phyloP scores from a whole-genome alignment of 805 yeast genomes.

The Tetrapisispora taiwanensis region DNA sequence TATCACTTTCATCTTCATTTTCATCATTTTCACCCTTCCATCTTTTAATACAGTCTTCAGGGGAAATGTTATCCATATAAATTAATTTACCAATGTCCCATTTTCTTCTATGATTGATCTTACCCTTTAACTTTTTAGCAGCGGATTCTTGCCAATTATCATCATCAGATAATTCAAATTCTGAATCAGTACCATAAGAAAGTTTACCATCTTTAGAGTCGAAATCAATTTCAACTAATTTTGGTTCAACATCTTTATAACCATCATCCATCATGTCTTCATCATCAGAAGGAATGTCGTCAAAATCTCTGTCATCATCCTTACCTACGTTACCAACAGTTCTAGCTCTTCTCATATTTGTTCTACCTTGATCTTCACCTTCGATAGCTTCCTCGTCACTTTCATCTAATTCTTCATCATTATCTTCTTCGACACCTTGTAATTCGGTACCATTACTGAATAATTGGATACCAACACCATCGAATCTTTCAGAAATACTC shows the following conservation, averaged over 20 bases:
- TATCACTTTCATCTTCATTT: constrained; percentile 35
- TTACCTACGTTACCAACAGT: constrained; percentile 44
- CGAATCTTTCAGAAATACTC: constrained; percentile 47
- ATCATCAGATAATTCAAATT: constrained; percentile 34
- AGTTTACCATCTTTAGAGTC: constrained; percentile 30
- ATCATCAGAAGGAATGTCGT: constrained; percentile 34
- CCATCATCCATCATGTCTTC: constrained; percentile 22
- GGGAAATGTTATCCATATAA: constrained; percentile 68
- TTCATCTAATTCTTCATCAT: constrained; percentile 22
- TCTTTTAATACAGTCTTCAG: constrained; percentile 59
- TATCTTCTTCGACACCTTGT: constrained; percentile 35
- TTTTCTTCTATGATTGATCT: constrained; percentile 36
- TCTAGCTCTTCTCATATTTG: constrained; percentile 49
- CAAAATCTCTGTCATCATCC: constrained; percentile 38
- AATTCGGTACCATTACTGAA: constrained; percentile 55
- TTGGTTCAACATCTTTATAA: constrained; percentile 36
- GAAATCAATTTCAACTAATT: constrained; percentile 41
- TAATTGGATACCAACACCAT: constrained; percentile 62
- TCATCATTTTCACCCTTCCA: constrained; percentile 51
- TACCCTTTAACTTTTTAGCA: constrained; percentile 54
- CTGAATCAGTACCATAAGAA: constrained; percentile 46
- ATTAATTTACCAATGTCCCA: constrained; percentile 79
- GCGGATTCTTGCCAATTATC: constrained; percentile 33
- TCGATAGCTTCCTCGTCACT: constrained; percentile 23
- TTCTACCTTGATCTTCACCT: constrained; percentile 49